Conservation (phyloP, 495 filamentous ascomycete species). For the Articulospora tetracladia region DNA sequence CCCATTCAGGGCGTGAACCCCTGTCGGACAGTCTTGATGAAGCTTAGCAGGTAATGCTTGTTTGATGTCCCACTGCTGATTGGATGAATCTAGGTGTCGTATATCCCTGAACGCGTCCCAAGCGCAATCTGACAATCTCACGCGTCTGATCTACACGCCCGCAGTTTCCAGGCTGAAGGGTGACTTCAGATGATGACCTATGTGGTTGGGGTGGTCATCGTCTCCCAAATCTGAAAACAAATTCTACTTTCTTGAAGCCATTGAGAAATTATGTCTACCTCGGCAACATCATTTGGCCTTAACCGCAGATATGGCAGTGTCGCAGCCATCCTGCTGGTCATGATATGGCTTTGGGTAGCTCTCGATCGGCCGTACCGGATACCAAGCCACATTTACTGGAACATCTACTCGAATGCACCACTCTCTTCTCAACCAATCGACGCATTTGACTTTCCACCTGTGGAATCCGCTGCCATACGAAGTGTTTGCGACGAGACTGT, state of each 20-base stretch:
- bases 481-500: slow-evolving; percentile 16
- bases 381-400: slow-evolving; percentile 4
- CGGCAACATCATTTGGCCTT: background rate
- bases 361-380: slow-evolving; percentile 12
- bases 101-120: background rate
- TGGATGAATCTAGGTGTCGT: background rate
- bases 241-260: background rate
- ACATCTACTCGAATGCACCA: slow-evolving; percentile 8
- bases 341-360: slow-evolving; percentile 17
- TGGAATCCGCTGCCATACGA: slow-evolving; percentile 23
- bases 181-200: background rate
- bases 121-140: too few relatives aligned
- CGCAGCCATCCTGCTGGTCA: slow-evolving; percentile 3
- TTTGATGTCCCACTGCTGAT: background rate
- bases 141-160: background rate
- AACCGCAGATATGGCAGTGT: slow-evolving; percentile 12
- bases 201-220: background rate
- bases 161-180: background rate
- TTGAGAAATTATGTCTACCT: background rate
- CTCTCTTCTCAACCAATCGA: slow-evolving; percentile 1
- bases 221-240: background rate
- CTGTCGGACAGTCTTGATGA: background rate
- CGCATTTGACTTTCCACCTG: slow-evolving; percentile 16
- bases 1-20: background rate
- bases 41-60: background rate